phyloP scores from a whole-genome alignment of 1,284 basidiomycete species.

The Earliella scabrosa region DNA sequence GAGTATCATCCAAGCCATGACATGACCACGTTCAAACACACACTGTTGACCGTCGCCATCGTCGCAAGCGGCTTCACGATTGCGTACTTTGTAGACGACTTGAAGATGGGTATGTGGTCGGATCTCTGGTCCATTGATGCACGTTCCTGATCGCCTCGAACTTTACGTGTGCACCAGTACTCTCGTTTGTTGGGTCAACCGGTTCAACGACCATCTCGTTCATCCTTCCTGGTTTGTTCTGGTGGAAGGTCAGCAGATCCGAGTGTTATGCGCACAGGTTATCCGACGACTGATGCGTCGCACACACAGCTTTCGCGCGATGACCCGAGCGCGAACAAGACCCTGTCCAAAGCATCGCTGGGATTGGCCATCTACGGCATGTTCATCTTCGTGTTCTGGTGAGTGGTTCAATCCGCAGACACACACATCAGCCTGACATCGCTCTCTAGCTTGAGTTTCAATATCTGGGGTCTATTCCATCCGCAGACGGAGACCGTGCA shows the following conservation, averaged over 20 bases:
- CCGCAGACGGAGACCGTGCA: conserved; percentile 23
- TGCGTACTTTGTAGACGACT: conserved; percentile 83
- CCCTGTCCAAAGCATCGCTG: conserved; percentile 65
- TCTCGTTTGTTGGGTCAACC: conserved; percentile 96
- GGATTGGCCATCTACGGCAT: conserved; percentile 77
- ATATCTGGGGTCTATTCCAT: conserved; percentile 67
- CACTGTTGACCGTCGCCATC: conserved; percentile 75
- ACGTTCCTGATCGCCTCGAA: conserved; percentile 1
- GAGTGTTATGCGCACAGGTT: neutral
- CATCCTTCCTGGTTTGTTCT: conserved; percentile 90
- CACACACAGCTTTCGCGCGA: conserved; percentile 67
- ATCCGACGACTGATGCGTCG: conserved; percentile 9
- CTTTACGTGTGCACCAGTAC: conserved; percentile 52
- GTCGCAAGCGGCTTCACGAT: conserved; percentile 74
- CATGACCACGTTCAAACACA: conserved; percentile 77
- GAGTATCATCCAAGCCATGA: conserved; percentile 62
- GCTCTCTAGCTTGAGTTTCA: conserved; percentile 81
- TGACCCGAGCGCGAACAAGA: conserved; percentile 61
- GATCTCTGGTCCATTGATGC: neutral
- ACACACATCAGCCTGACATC: no score
- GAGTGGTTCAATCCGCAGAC: no score
- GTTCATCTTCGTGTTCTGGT: conserved; percentile 90
- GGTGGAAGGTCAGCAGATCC: conserved; percentile 68
- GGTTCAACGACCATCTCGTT: conserved; percentile 98
- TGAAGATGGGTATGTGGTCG: conserved; percentile 74